phyloP scores from a whole-genome alignment of 495 filamentous ascomycete genomes.

The Apiosordaria backusii region DNA sequence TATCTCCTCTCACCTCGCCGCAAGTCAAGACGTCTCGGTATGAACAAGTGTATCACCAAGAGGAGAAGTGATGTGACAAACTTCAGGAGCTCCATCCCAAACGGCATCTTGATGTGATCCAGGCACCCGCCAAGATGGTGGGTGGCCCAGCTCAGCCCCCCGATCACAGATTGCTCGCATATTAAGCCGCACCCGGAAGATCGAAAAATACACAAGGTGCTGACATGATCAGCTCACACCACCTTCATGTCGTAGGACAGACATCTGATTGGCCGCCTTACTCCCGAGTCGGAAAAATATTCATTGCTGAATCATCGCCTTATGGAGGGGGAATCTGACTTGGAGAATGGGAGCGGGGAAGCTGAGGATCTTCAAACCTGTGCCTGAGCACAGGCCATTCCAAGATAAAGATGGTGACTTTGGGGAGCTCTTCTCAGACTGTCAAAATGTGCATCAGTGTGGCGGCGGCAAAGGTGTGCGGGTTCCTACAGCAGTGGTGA shows the following conservation, averaged over 20 bases:
- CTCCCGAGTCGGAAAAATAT: neutral
- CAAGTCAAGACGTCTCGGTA: neutral
- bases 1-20: neutral
- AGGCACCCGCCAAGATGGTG: neutral
- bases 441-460: neutral
- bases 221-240: neutral
- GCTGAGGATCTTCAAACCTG: neutral
- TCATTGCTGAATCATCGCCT: neutral
- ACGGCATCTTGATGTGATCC: neutral
- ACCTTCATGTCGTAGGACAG: neutral
- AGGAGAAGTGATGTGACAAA: neutral
- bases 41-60: neutral
- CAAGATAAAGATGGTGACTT: neutral
- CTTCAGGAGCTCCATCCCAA: neutral
- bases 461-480: neutral
- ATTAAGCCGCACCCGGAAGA: neutral
- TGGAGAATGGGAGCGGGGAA: neutral
- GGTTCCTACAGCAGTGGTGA: neutral
- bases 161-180: neutral
- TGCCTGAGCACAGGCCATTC: neutral
- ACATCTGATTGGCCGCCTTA: neutral
- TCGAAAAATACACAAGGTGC: neutral
- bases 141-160: neutral
- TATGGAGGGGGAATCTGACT: neutral
- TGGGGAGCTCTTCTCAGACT: neutral